Conservation (phyloP, 2,329 filamentous ascomycete genomes). For the Neonectria magnoliae region DNA sequence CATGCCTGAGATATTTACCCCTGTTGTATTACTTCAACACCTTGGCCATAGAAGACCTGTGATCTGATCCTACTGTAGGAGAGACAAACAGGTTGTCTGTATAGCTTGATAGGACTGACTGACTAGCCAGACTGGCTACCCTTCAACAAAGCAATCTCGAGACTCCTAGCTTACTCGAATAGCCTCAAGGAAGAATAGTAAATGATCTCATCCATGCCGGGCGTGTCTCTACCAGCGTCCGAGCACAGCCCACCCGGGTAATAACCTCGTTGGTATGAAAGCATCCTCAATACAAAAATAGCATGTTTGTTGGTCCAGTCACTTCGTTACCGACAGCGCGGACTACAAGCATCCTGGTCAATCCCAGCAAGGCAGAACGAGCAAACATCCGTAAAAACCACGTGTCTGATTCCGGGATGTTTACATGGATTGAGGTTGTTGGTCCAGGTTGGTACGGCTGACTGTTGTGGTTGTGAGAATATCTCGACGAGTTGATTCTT, state of each 20-base stretch:
- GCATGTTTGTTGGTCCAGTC: constrained; percentile 20
- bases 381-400: background rate
- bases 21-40: background rate
- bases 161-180: background rate
- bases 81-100: background rate
- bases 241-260: background rate
- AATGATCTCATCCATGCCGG: background rate
- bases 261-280: background rate
- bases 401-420: background rate
- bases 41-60: background rate
- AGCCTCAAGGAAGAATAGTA: background rate
- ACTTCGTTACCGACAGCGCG: constrained; percentile 14
- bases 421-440: background rate
- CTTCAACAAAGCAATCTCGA: background rate
- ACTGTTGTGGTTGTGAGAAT: background rate
- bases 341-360: background rate
- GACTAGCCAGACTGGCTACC: background rate
- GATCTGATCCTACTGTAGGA: background rate
- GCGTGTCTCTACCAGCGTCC: no score
- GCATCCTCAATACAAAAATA: background rate
- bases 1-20: background rate
- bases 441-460: background rate
- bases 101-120: background rate
- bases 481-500: background rate
- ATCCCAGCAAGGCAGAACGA: background rate